phyloP scores from a whole-genome alignment of 768 basidiomycete genomes.

The Boletus sensibilis region DNA sequence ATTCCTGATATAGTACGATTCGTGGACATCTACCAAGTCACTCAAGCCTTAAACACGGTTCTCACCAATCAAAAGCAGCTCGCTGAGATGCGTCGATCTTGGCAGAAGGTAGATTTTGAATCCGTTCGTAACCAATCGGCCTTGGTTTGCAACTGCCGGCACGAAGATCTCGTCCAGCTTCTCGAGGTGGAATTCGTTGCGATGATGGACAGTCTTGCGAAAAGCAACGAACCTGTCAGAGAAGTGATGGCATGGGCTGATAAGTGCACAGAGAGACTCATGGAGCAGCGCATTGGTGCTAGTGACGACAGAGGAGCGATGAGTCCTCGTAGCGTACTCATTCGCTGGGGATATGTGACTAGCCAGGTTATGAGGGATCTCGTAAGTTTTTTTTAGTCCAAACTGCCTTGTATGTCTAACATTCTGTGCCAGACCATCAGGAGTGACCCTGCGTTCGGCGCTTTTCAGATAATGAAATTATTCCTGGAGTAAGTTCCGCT shows the following conservation, averaged over 20 bases:
- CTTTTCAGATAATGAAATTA: slow-evolving; percentile 88
- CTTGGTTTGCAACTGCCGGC: slow-evolving; percentile 88
- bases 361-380: slow-evolving; percentile 92
- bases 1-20: slow-evolving; percentile 63
- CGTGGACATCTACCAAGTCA: slow-evolving; percentile 90
- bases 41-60: slow-evolving; percentile 85
- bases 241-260: slow-evolving; percentile 92
- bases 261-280: slow-evolving; percentile 81
- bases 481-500: slow-evolving; percentile 74
- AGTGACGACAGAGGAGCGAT: slow-evolving; percentile 74
- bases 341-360: slow-evolving; percentile 91
- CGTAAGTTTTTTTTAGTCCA: slow-evolving; percentile 43
- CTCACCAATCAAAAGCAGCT: slow-evolving; percentile 85
- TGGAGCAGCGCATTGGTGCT: slow-evolving; percentile 63
- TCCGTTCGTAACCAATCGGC: slow-evolving; percentile 92
- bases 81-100: slow-evolving; percentile 81
- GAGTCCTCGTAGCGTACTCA: slow-evolving; percentile 84
- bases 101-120: slow-evolving; percentile 87
- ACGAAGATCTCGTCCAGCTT: slow-evolving; percentile 83
- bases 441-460: slow-evolving; percentile 89
- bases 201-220: slow-evolving; percentile 68
- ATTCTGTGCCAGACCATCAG: slow-evolving; percentile 68
- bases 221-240: slow-evolving; percentile 76
- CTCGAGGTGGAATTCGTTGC: slow-evolving; percentile 81
- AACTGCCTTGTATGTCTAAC: neutral